Conservation (phyloP, 257 asterid genomes). For the Fraxinus anomala region DNA sequence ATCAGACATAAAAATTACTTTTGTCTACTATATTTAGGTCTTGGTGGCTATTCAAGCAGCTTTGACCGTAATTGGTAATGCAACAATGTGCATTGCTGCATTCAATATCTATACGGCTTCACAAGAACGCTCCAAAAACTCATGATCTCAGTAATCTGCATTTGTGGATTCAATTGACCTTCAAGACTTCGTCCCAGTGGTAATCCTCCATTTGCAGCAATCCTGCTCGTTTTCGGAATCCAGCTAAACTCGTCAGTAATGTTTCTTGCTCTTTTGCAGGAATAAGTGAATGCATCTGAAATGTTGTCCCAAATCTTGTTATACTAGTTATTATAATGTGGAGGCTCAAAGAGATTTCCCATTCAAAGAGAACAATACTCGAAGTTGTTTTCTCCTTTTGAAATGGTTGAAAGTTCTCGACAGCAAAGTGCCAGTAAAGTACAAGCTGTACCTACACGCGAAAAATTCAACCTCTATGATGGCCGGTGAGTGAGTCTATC, state of each 20-base stretch:
- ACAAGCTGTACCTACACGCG: conserved; percentile 10
- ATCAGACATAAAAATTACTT: neutral
- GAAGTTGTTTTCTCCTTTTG: neutral
- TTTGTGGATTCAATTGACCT: neutral
- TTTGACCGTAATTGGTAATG: conserved; percentile 79
- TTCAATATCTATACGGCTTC: conserved; percentile 70
- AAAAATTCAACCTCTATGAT: conserved; percentile 13
- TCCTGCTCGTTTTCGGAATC: neutral
- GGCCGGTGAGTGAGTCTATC: conserved; percentile 44
- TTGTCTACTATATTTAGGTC: conserved; percentile 43
- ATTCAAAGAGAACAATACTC: neutral
- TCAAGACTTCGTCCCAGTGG: conserved; percentile 11
- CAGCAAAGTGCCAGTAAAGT: conserved; percentile 8
- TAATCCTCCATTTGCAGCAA: conserved; percentile 21
- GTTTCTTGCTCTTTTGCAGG: conserved; percentile 3
- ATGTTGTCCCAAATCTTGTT: neutral
- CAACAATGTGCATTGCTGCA: conserved; percentile 93
- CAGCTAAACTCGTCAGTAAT: conserved; percentile 2
- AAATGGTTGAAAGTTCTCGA: conserved; percentile 8
- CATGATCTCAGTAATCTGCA: conserved; percentile 25
- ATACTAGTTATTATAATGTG: neutral
- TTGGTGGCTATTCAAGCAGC: conserved; percentile 98
- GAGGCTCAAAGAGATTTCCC: conserved; percentile 1
- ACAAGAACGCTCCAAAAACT: conserved; percentile 52
- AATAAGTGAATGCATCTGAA: conserved; percentile 1